Base-by-base conservation (phyloP, 2,329 filamentous ascomycete species). In the Herpotrichia juniperi region DNA sequence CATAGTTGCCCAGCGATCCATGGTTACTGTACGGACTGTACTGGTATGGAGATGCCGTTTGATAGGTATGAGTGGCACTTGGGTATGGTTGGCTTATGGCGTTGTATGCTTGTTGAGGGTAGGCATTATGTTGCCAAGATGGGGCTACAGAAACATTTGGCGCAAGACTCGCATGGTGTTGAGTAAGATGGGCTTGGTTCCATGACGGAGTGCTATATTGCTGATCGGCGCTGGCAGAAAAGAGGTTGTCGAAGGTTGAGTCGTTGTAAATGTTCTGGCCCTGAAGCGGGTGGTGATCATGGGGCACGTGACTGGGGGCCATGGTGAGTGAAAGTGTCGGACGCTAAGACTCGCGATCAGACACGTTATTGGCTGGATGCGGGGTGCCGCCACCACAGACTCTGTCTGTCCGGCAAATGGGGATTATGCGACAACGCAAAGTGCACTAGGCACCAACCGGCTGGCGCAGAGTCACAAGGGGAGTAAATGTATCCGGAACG, bases 231-330 rank as follows among this genome's bases (percentile, higher is more conserved):
- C 59, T 59, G 46, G 58, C 50, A 26, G 62, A 51, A 39, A 70
- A 71, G 43, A 71, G 56, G 42, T 61, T 62, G 30, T 64, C 61
- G 28, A 66, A 74, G 2, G 64, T 55, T 1, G 67, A 53, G 53
- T 73, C 65, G 59, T 55, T 56, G 59, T 72, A 72, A 54, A 72
- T 63, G 53, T 55, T 67, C 55, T 71, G 69, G 35, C 62, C 63
- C 52, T 66, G 67, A 37, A 67, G 42, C 28, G 67, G 62, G 25
- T 64, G 59, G 53, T 68, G 67, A 56, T 71, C 67, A 68, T 47
- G 60, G 16, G 66, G 67, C 69, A 74, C 67, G 69, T 73, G 70
- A 73, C 66, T 68, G 47, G 67, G 59, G 35, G 68, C 70, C 70
- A 74, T 73, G 56, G 50, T 58, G 53, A 28, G 42, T 21, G 34